Evolutionary conservation across 768 basidiomycete genomes (phyloP), one percentile per base, ranked within the genome.

Genomic region (Pleurotus salmoneostramineus): DNA sequence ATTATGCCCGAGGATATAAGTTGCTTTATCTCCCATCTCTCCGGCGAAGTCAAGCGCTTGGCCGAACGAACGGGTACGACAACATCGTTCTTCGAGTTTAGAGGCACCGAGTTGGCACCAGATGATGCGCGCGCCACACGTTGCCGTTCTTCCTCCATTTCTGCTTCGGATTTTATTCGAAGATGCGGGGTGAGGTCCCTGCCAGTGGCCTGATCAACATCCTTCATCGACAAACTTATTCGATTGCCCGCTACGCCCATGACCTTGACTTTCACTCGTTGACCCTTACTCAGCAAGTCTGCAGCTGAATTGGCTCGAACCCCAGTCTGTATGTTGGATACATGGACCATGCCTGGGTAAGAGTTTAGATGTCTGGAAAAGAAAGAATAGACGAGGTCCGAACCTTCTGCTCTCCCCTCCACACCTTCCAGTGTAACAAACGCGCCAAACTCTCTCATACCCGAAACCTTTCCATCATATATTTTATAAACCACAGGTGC

Each of bases 1-100:
- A 98, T 83, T 12, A 87, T 91, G 44, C 97, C 97, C 33, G 95
- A 97, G 0, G 97, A 91, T 56, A 98, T 97, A 57, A 99, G 84
- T 69, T 98, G 97, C 72, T 98, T 98, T 72, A 99, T 95, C 76
- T 99, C 97, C 95, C 97, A 99, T 32, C 97, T 86, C 71, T 99
- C 97, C 1, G 97, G 97, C 5, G 92, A 95, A 1, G 95, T 95
- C 58, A 98, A 76, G 12, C 96, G 83, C 67, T 94, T 95, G 0
- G 94, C 93, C 2, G 89, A 91, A 34, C 87, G 84, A 12, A 86
- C 80, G 6, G 83, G 81, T 21, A 27, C 21, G 21, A 27, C 21
- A 27, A 77, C 82, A 46, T 77, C 73, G 62, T 80, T 68, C 69
- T 82, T 69, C 63, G 82, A 65, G 66, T 82, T 71, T 12, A 98